Evolutionary conservation across 2,329 filamentous ascomycete species (phyloP), one percentile per base, ranked within the genome.

Genomic region (Aaosphaeria arxii): DNA sequence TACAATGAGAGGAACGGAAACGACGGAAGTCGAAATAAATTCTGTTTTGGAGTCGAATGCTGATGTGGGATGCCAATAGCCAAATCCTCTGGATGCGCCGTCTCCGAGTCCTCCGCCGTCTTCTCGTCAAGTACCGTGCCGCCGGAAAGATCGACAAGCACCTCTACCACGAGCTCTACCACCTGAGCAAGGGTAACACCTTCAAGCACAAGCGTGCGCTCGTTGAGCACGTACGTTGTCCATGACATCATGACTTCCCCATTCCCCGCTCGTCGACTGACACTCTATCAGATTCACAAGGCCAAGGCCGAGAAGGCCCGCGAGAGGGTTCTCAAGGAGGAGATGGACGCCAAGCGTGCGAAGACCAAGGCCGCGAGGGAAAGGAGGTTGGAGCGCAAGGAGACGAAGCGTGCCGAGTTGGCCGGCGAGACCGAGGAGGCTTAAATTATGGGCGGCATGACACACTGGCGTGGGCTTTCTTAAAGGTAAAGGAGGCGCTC

Each of bases 171-270:
- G 91, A 97, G 83, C 90, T 99, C 67, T 99, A 99, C 86, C 94
- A 96, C 80, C 83, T 95, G 76, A 94, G 89, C 87, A 99, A 99
- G 91, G 95, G 94, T 95, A 99, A 99, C 88, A 92, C 94, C 77
- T 99, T 99, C 89, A 99, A 99, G 91, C 94, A 99, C 90, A 99
- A 97, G 91, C 88, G 94, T 81, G 94, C 91, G 74, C 87, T 99
- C 71, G 91, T 99, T 76, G 94, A 99, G 86, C 94, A 99, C 84
- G 94, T 99, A 95, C 74, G 94, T 90, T 47, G 48, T 49, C 49
- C 53, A 67, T 69, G 63, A 69, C 63, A 69, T 69, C 62, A 71
- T 69, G 58, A 67, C 50, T 61, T 46, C 51, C 55, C 53, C 43
- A 49, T 32, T 24, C 7, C 7, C 24, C 24, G 7, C 43, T 46